Percentiles rank a stretch among this genome's conserved stretches.
Conservation (phyloP, 805 yeast species). For the Yamadazyma sp. region DNA sequence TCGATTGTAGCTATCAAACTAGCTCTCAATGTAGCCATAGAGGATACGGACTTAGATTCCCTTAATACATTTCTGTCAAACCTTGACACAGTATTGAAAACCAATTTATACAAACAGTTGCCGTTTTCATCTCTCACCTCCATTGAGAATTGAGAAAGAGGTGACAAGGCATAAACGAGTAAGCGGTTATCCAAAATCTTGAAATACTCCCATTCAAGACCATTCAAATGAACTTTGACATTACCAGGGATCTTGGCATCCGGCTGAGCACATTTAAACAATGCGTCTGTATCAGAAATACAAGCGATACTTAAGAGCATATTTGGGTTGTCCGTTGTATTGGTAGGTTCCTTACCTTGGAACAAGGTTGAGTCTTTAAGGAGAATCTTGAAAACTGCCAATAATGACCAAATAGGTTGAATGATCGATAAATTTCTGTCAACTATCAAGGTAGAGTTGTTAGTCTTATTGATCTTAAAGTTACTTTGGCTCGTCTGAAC, state of each 20-base stretch:
- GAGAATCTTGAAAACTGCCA: conserved; percentile 40
- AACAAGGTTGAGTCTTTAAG: conserved; percentile 29
- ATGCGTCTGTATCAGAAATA: conserved; percentile 32
- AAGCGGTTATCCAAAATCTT: conserved; percentile 20
- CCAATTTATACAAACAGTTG: conserved; percentile 20
- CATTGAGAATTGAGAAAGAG: conserved; percentile 37
- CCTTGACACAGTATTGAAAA: conserved; percentile 32
- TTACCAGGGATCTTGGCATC: conserved; percentile 1
- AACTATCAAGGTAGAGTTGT: conserved; percentile 15
- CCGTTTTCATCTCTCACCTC: conserved; percentile 22
- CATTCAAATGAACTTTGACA: conserved; percentile 29
- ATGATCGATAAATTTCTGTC: conserved; percentile 15
- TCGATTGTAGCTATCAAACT: conserved; percentile 33
- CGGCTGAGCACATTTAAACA: conserved; percentile 24
- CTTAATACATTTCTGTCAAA: conserved; percentile 21
- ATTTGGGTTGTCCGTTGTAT: background rate
- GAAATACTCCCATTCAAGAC: conserved; percentile 33
- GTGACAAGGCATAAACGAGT: conserved; percentile 31
- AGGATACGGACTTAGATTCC: conserved; percentile 25
- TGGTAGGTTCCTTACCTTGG: conserved; percentile 21
- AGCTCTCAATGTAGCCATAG: conserved; percentile 32
- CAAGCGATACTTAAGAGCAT: conserved; percentile 14
- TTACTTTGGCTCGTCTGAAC: background rate
- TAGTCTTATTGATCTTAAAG: conserved; percentile 12
- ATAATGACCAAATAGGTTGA: conserved; percentile 45